These are phyloP conservation scores for Mycena rosella DNA, from an alignment of 768 basidiomycete genomes.

Conservation along the genomic window DNA sequence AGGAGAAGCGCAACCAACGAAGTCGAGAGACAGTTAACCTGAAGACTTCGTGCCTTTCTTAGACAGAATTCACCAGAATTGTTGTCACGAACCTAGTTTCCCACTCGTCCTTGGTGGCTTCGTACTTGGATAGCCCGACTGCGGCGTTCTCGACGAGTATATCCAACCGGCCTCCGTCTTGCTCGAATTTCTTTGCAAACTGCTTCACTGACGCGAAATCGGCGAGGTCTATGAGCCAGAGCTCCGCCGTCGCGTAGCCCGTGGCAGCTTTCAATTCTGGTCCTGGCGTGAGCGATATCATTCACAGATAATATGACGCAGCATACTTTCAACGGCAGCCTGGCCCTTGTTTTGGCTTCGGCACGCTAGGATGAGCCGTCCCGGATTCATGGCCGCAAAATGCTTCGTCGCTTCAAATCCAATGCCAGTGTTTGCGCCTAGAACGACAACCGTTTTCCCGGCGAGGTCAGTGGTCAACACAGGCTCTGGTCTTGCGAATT, in stretches of 20 bases:
- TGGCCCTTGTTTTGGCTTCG: not conserved
- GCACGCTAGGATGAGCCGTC: not conserved
- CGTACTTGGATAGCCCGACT: not conserved
- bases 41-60: constrained; percentile 38
- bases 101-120: constrained; percentile 1
- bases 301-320: not conserved
- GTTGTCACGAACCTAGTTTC: not conserved
- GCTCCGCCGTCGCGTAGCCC: constrained; percentile 37
- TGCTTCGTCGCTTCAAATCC: not conserved
- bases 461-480: not conserved
- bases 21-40: constrained; percentile 49
- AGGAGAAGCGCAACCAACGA: constrained; percentile 45
- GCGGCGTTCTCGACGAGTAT: constrained; percentile 27
- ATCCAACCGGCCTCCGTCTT: constrained; percentile 16
- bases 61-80: not conserved
- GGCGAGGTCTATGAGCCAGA: constrained; percentile 46
- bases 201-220: constrained; percentile 44
- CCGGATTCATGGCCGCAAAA: not conserved
- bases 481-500: not conserved
- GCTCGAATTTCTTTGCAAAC: constrained; percentile 13
- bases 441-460: not conserved
- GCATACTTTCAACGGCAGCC: not conserved
- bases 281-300: not conserved
- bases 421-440: not conserved
- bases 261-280: not conserved